Conservation (phyloP, 139 green algal species). For the Coccomyxa sp. region DNA sequence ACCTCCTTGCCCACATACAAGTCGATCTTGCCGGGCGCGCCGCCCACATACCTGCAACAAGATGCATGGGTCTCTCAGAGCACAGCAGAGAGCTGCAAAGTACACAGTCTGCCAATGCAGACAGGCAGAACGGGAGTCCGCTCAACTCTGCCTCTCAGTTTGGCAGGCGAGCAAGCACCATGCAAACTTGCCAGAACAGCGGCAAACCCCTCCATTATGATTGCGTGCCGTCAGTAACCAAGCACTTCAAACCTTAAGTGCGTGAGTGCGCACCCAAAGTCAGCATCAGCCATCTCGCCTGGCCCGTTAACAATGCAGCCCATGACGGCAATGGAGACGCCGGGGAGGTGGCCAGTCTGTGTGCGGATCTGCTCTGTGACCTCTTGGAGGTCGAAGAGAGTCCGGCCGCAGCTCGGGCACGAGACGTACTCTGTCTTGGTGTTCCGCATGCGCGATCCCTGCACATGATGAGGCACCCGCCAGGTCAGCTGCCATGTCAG, state of each 20-base stretch:
- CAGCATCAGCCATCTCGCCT: constrained; percentile 97
- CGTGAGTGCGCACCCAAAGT: constrained; percentile 18
- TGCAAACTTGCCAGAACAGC: too few species aligned
- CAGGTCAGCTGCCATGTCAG: too few species aligned
- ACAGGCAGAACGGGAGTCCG: too few species aligned
- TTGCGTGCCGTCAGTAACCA: too few species aligned
- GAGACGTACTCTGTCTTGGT: constrained; percentile 99
- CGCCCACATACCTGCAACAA: constrained; percentile 69
- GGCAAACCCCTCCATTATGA: too few species aligned
- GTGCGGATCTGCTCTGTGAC: constrained; percentile 91
- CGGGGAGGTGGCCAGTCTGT: constrained; percentile 92
- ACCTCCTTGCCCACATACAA: constrained; percentile 99
- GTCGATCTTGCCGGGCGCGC: constrained; percentile 92
- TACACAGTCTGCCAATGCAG: too few species aligned
- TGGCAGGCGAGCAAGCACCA: too few species aligned
- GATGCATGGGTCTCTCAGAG: not conserved
- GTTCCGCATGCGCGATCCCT: constrained; percentile 97
- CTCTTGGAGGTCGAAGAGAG: constrained; percentile 98
- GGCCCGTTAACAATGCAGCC: constrained; percentile 94
- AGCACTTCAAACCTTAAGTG: too few species aligned
- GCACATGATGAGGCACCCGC: not conserved
- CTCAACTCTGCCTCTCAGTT: too few species aligned
- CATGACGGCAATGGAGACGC: constrained; percentile 97
- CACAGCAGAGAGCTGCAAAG: too few species aligned
- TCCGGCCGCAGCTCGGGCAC: constrained; percentile 95